These are phyloP conservation scores for Lagerstroemia speciosa DNA, from an alignment of 345 rosid species.

Conservation along the genomic window DNA sequence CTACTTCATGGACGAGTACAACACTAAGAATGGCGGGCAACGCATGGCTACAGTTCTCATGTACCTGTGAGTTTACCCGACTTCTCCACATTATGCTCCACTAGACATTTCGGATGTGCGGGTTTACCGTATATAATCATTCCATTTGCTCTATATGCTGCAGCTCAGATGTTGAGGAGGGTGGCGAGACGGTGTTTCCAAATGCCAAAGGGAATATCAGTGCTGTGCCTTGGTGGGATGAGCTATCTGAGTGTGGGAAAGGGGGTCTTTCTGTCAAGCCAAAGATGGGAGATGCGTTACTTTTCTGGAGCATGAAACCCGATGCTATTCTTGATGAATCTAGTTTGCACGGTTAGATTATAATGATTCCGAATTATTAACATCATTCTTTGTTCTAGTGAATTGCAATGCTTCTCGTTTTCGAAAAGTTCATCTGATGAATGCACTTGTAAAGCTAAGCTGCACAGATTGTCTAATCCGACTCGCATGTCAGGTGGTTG, in stretches of 20 bases:
- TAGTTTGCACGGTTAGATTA: slow-evolving; percentile 78
- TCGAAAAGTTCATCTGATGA: background rate
- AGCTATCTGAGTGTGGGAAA: slow-evolving; percentile 83
- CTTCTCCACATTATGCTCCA: background rate
- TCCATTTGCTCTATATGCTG: background rate
- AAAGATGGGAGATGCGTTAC: slow-evolving; percentile 93
- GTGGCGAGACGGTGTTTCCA: slow-evolving; percentile 95
- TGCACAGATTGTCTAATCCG: slow-evolving; percentile 6
- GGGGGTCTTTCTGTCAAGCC: slow-evolving; percentile 82
- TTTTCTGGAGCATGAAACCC: slow-evolving; percentile 97
- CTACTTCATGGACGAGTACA: slow-evolving; percentile 78
- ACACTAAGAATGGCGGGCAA: slow-evolving; percentile 89
- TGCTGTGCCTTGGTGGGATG: slow-evolving; percentile 84
- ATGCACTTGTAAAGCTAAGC: background rate
- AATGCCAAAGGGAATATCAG: slow-evolving; percentile 73
- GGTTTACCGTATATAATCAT: background rate
- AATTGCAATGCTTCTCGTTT: slow-evolving; percentile 20
- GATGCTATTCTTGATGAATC: slow-evolving; percentile 75
- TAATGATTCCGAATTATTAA: no score
- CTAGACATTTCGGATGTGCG: background rate
- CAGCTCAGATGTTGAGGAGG: slow-evolving; percentile 98
- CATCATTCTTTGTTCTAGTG: no score
- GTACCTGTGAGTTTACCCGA: slow-evolving; percentile 68
- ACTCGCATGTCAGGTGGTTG: slow-evolving; percentile 60
- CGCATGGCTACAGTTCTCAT: slow-evolving; percentile 90